phyloP scores from a whole-genome alignment of 2,329 filamentous ascomycete genomes.

The Fusarium sp. region DNA sequence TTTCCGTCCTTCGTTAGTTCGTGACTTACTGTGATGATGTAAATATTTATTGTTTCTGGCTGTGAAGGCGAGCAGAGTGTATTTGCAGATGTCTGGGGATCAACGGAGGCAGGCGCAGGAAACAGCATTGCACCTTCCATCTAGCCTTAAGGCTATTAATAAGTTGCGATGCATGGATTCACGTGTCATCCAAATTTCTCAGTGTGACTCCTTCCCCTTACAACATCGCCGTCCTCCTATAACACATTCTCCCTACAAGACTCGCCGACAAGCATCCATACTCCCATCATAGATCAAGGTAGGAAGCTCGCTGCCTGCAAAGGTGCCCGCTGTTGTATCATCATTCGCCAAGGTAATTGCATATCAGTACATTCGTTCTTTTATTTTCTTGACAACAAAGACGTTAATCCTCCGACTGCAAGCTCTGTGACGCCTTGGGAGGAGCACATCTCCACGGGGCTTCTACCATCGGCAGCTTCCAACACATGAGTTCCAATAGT shows the following conservation, averaged over 20 bases:
- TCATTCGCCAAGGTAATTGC: slow-evolving; percentile 23
- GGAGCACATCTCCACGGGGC: neutral
- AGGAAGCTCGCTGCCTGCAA: slow-evolving; percentile 1
- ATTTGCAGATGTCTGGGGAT: neutral
- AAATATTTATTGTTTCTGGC: too few relatives aligned
- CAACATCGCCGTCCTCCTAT: slow-evolving; percentile 15
- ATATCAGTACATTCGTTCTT: slow-evolving; percentile 39
- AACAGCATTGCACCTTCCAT: neutral
- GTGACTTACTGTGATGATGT: too few relatives aligned
- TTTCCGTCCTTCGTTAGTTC: neutral
- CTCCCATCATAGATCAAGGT: slow-evolving; percentile 15
- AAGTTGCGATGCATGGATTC: neutral
- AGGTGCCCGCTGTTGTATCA: slow-evolving; percentile 12
- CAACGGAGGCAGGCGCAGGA: neutral
- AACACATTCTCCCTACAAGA: slow-evolving; percentile 30
- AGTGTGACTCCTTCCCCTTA: slow-evolving; percentile 40
- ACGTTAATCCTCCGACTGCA: neutral
- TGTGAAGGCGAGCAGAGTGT: too few relatives aligned
- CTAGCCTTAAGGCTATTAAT: neutral
- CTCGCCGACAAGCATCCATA: slow-evolving; percentile 40
- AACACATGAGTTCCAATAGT: neutral
- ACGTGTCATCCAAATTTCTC: neutral
- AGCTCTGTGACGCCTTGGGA: neutral
- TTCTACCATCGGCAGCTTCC: neutral
- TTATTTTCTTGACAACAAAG: slow-evolving; percentile 9